Conservation (phyloP, 192 early-diverging fungal genomes). For the Linderina pennispora region DNA sequence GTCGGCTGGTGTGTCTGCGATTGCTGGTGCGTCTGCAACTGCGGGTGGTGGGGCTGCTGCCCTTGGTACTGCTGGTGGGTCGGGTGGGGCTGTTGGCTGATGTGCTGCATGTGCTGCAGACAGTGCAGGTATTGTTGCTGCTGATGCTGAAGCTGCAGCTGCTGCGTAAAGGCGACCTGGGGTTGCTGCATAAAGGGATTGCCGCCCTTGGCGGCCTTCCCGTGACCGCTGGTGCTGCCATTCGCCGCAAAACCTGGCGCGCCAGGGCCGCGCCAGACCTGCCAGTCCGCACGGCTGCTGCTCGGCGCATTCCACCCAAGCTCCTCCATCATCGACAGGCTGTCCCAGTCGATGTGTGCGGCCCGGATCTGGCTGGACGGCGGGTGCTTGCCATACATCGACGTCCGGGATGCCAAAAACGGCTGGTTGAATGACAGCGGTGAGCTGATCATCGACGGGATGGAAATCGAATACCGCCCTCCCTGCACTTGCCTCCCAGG, state of each 20-base stretch:
- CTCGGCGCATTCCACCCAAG: not conserved
- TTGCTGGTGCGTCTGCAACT: too few relatives aligned
- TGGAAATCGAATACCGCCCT: slow-evolving; percentile 29
- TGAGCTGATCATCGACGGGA: slow-evolving; percentile 41
- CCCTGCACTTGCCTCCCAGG: slow-evolving; percentile 16
- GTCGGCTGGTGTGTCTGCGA: too few relatives aligned
- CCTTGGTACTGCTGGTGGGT: too few relatives aligned
- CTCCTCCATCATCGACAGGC: slow-evolving; percentile 40
- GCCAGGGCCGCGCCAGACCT: too few relatives aligned
- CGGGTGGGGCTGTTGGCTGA: slow-evolving; percentile 11
- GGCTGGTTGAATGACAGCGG: slow-evolving; percentile 43
- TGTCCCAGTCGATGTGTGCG: slow-evolving; percentile 46
- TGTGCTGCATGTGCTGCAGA: slow-evolving; percentile 8
- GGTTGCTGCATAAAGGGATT: slow-evolving; percentile 11
- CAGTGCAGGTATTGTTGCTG: slow-evolving; percentile 1
- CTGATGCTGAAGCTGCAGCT: not conserved
- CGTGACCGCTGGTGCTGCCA: too few relatives aligned
- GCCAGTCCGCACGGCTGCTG: too few relatives aligned
- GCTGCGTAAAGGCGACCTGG: slow-evolving; percentile 6
- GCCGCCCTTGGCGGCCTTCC: not conserved
- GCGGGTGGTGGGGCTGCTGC: too few relatives aligned
- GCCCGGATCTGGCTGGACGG: slow-evolving; percentile 46
- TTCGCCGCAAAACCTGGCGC: too few relatives aligned
- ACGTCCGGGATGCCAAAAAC: slow-evolving; percentile 42
- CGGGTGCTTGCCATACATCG: slow-evolving; percentile 38